Percentiles rank a stretch among this genome's conserved stretches.
phyloP scores from a whole-genome alignment of 2,329 filamentous ascomycete species.

The Aspergillus sp. region DNA sequence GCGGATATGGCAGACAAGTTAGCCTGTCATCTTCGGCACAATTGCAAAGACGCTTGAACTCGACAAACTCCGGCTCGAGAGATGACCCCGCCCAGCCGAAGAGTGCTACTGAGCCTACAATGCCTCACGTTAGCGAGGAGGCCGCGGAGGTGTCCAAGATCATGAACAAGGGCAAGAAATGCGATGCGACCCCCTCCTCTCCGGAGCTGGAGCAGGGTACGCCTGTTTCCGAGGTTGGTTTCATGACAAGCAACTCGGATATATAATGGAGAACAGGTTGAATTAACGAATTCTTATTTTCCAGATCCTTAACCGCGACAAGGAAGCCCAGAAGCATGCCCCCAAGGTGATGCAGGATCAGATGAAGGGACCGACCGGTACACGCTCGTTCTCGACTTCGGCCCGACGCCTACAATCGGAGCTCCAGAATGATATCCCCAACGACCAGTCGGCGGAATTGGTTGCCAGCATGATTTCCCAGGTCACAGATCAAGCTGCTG shows the following conservation, averaged over 20 bases:
- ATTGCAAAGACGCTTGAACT: slow-evolving; percentile 29
- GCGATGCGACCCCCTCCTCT: slow-evolving; percentile 36
- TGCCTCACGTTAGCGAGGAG: slow-evolving; percentile 62
- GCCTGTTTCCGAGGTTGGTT: slow-evolving; percentile 59
- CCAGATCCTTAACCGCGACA: slow-evolving; percentile 62
- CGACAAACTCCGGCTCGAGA: slow-evolving; percentile 20
- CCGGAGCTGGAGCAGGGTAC: slow-evolving; percentile 64
- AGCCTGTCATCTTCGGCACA: too few species aligned
- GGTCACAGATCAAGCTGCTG: slow-evolving; percentile 27
- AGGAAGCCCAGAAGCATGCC: slow-evolving; percentile 57
- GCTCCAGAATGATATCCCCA: slow-evolving; percentile 9
- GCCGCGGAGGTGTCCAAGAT: slow-evolving; percentile 57
- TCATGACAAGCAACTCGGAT: not conserved
- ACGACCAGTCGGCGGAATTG: slow-evolving; percentile 27
- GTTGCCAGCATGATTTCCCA: slow-evolving; percentile 34
- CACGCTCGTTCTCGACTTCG: slow-evolving; percentile 56
- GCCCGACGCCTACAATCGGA: slow-evolving; percentile 35
- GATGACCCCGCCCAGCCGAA: slow-evolving; percentile 18
- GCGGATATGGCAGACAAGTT: not conserved
- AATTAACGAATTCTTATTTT: slow-evolving; percentile 1
- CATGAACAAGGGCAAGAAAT: slow-evolving; percentile 42
- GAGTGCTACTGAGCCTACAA: slow-evolving; percentile 48
- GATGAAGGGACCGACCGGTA: slow-evolving; percentile 41
- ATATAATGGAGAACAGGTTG: not conserved
- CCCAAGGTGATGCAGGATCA: slow-evolving; percentile 64